Evolutionary conservation across 306 rosid species (phyloP).

Genomic region (Lupinus albus): DNA sequence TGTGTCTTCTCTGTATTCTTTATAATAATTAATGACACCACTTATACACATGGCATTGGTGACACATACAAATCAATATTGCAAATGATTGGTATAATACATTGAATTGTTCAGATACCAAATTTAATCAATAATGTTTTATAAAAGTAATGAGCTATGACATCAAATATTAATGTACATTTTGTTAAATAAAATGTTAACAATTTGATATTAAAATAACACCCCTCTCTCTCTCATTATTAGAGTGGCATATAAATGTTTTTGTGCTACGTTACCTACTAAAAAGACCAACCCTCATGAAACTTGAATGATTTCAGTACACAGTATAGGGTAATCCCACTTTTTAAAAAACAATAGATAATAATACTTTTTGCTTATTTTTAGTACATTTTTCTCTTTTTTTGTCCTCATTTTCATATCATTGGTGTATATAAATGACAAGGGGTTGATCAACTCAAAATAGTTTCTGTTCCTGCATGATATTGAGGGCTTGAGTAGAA

Average conservation of each 20-base stretch:
- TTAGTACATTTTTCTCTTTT: neutral
- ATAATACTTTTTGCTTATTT: neutral
- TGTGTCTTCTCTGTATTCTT: neutral
- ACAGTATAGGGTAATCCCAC: neutral
- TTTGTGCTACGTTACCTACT: conserved; percentile 49
- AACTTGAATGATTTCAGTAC: conserved; percentile 38
- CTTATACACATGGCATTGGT: neutral
- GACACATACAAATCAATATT: neutral
- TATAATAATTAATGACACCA: neutral
- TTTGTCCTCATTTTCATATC: neutral
- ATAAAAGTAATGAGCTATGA: too few species aligned
- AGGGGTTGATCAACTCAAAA: conserved; percentile 4
- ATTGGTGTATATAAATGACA: conserved; percentile 39
- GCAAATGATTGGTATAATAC: neutral
- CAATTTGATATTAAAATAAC: too few species aligned
- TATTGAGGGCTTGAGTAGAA: conserved; percentile 22
- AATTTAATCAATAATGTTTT: neutral
- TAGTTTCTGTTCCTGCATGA: conserved; percentile 33
- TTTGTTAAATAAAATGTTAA: too few species aligned
- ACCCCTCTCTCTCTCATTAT: too few species aligned
- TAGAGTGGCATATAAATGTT: conserved; percentile 48
- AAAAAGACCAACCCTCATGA: conserved; percentile 45
- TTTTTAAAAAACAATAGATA: neutral
- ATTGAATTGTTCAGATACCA: neutral
- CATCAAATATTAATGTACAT: neutral